phyloP scores from a whole-genome alignment of 331 rosid species.

The Phaseolus coccineus region DNA sequence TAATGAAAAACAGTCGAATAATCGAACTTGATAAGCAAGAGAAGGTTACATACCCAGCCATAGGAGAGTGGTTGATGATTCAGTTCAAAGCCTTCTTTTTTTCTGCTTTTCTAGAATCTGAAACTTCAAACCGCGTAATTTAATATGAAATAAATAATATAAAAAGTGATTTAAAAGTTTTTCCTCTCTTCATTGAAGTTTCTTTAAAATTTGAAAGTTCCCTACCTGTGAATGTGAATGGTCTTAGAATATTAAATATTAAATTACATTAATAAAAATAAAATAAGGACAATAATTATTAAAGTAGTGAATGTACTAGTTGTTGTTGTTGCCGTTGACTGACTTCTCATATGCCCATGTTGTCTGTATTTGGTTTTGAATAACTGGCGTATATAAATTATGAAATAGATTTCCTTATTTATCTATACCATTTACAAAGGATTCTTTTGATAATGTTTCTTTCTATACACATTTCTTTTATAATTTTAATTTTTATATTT shows the following conservation, averaged over 20 bases:
- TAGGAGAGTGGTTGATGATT: constrained; percentile 42
- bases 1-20: background rate
- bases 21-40: constrained; percentile 8
- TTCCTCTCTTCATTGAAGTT: background rate
- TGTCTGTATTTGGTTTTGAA: background rate
- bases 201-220: background rate
- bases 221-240: background rate
- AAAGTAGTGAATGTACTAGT: background rate
- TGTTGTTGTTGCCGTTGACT: background rate
- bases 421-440: no score
- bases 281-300: background rate
- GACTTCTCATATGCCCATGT: background rate
- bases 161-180: background rate
- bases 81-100: constrained; percentile 34
- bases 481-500: no score
- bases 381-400: background rate
- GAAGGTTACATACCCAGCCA: constrained; percentile 68
- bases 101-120: background rate
- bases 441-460: no score
- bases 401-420: no score
- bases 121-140: background rate
- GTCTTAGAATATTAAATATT: background rate
- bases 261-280: background rate
- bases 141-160: background rate
- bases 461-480: no score